Evolutionary conservation across 495 filamentous ascomycete species (phyloP).

Genomic region (Bombardia bombarda): DNA sequence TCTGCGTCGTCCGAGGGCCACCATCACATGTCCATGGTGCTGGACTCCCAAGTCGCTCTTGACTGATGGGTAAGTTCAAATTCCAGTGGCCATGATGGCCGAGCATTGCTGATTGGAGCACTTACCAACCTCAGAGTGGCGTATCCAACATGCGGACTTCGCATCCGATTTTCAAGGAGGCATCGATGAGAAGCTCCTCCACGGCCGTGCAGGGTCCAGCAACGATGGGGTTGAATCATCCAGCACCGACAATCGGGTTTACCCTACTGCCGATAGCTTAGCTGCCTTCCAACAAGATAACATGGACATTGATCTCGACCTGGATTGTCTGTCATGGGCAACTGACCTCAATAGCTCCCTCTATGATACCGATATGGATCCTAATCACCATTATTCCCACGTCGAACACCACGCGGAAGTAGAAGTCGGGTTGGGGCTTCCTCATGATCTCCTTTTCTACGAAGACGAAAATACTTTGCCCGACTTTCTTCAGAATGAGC

Average conservation of each 20-base stretch:
- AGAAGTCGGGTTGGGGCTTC: neutral
- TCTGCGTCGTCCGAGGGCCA: neutral
- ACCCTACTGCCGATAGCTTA: neutral
- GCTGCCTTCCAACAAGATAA: neutral
- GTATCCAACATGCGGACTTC: neutral
- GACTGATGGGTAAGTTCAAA: neutral
- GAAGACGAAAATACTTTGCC: conserved; percentile 18
- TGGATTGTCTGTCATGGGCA: conserved; percentile 13
- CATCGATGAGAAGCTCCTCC: neutral
- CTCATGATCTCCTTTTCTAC: conserved; percentile 16
- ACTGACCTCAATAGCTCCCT: conserved; percentile 8
- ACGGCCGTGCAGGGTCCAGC: neutral
- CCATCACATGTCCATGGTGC: neutral
- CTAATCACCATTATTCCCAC: neutral
- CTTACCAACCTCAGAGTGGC: neutral
- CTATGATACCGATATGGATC: conserved; percentile 1
- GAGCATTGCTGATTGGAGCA: neutral
- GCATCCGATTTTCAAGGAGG: neutral
- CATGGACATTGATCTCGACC: conserved; percentile 14
- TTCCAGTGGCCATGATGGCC: neutral
- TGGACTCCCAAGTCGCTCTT: neutral
- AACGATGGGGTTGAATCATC: neutral
- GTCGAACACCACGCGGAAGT: neutral
- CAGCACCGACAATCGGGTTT: neutral
- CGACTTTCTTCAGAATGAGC: neutral